phyloP scores from a whole-genome alignment of 306 rosid species.

The Ammopiptanthus mongolicus region DNA sequence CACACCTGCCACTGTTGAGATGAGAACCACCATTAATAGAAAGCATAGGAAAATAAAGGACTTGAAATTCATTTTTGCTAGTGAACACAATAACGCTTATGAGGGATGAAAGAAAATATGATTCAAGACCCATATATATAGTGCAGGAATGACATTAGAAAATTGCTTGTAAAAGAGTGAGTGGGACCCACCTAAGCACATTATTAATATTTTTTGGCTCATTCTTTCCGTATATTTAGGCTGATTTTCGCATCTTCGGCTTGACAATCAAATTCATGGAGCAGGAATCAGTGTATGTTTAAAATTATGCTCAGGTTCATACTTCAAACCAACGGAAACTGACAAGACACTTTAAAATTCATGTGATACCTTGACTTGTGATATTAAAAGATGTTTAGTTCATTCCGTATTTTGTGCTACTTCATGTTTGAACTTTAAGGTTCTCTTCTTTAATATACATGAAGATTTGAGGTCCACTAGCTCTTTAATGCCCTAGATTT shows the following conservation, averaged over 20 bases:
- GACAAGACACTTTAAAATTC: not conserved
- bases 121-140: not conserved
- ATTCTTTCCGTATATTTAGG: not conserved
- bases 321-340: not conserved
- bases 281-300: not conserved
- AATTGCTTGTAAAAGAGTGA: not conserved
- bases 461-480: not conserved
- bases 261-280: not conserved
- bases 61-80: slow-evolving; percentile 14
- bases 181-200: not conserved
- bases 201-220: not conserved
- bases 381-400: not conserved
- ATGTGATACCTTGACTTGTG: too few species aligned
- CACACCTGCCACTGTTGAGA: slow-evolving; percentile 7
- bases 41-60: not conserved
- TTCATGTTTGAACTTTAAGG: not conserved
- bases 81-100: not conserved
- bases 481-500: not conserved
- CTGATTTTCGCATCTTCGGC: not conserved
- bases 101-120: not conserved
- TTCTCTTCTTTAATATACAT: not conserved
- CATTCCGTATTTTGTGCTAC: not conserved
- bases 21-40: slow-evolving; percentile 1
- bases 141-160: not conserved
- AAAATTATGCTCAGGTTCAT: not conserved